Evolutionary conservation across 495 filamentous ascomycete species (phyloP).

Genomic region (Pyronema omphalodes): DNA sequence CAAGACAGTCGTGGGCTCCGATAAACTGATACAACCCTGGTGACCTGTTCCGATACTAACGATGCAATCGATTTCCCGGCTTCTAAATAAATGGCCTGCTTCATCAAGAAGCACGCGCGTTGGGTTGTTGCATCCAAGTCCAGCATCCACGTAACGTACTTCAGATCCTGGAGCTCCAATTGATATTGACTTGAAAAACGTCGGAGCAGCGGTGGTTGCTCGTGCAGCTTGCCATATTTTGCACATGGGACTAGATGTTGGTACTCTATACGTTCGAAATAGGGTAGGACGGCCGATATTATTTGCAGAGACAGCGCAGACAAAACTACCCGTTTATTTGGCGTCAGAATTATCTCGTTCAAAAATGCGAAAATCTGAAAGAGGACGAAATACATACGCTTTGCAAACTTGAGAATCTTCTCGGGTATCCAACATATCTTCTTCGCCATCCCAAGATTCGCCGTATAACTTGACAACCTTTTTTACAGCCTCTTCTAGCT

Average conservation of each 20-base stretch:
- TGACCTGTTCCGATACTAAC: slow-evolving; percentile 24
- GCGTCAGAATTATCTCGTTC: background rate
- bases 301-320: slow-evolving; percentile 6
- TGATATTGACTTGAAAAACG: slow-evolving; percentile 27
- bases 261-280: slow-evolving; percentile 11
- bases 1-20: background rate
- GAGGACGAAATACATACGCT: background rate
- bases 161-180: slow-evolving; percentile 11
- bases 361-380: no score
- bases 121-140: slow-evolving; percentile 24
- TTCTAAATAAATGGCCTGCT: slow-evolving; percentile 2
- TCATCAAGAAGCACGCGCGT: slow-evolving; percentile 17
- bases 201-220: slow-evolving; percentile 28
- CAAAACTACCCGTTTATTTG: slow-evolving; percentile 7
- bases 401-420: background rate
- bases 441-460: background rate
- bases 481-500: slow-evolving; percentile 10
- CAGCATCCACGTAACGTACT: slow-evolving; percentile 23
- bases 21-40: slow-evolving; percentile 6
- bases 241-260: slow-evolving; percentile 6
- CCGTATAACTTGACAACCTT: slow-evolving; percentile 6
- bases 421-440: background rate
- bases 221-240: slow-evolving; percentile 29
- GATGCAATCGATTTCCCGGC: slow-evolving; percentile 6
- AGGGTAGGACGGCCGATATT: slow-evolving; percentile 6